Base-by-base conservation (phyloP, 2,329 filamentous ascomycete genomes). In the Trichoderma gracile region DNA sequence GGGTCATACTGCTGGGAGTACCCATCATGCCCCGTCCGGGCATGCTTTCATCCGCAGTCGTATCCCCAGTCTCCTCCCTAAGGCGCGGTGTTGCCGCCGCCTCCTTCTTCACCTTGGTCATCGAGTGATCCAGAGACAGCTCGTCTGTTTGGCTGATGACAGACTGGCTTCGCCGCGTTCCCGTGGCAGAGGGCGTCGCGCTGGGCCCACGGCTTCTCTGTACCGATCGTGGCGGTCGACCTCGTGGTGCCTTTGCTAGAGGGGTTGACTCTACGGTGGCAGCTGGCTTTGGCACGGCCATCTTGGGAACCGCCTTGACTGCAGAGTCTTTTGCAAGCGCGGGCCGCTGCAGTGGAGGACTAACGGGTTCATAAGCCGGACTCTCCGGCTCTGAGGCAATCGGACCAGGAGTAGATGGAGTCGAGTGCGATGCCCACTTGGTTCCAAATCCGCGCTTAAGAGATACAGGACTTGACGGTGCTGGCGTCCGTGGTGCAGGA, bases 331-430 rank as follows among this genome's bases (percentile, higher is more conserved):
- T 77, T 27, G 65, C 73, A 59, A 53, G 25, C 40, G 77, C 73
- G 54, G 77, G 72, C 33, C 74, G 75, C 49, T 76, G 72, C 1
- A 84, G 77, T 1, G 84, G 78, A 2, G 86, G 86, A 67, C 86
- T 89, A 4, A 88, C 76, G 0, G 85, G 85, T 68, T 89, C 86
- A 64, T 78, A 82, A 3, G 80, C 79, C 3, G 86, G 86, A 65
- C 84, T 84, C 40, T 79, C 78, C 17, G 78, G 73, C 53, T 81
- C 79, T 19, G 65, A 69, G 27, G 69, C 66, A 12, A 74, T 67
- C 10, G 76, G 77, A 19, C 75, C 73, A 2, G 86, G 86, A 1
- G 86, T 89, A 5, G 85, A 85, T 4, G 84, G 83, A 1, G 84
- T 86, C 7, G 84, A 81, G 5, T 78, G 80, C 17, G 82, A 77